These are phyloP conservation scores for Emiliania huxleyi DNA, from an alignment of 78 protist species.

Conservation along the genomic window DNA sequence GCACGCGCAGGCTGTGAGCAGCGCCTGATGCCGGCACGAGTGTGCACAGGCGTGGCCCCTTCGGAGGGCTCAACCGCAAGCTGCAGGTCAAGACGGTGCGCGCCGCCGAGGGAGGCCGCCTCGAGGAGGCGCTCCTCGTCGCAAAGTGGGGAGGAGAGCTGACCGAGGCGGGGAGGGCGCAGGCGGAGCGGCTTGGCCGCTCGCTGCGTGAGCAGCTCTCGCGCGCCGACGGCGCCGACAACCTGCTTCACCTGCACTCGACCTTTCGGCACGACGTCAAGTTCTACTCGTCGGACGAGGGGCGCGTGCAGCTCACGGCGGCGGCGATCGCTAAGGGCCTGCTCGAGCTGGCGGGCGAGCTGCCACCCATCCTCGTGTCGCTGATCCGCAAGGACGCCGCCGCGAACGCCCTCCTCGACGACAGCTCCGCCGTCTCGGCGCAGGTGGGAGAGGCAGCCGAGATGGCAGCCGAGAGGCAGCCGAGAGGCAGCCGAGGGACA, in stretches of 20 bases:
- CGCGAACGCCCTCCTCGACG: conserved; percentile 47
- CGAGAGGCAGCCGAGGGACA: no score
- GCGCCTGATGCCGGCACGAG: no score
- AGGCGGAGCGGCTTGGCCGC: conserved; percentile 8
- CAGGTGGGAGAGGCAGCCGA: no score
- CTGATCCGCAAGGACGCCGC: conserved; percentile 35
- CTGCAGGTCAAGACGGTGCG: no score
- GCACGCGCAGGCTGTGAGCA: no score
- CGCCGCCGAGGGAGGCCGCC: no score
- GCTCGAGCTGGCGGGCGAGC: conserved; percentile 58
- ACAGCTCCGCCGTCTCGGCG: conserved; percentile 4
- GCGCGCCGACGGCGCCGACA: neutral
- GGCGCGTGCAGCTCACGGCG: conserved; percentile 57
- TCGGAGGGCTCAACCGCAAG: no score
- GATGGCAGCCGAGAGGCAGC: no score
- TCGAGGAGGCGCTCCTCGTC: neutral
- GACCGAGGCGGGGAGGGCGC: conserved; percentile 50
- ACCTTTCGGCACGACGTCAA: conserved; percentile 69
- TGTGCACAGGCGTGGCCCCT: no score
- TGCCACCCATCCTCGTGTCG: neutral
- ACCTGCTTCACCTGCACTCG: conserved; percentile 53
- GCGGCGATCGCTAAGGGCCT: conserved; percentile 63
- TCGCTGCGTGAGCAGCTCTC: neutral
- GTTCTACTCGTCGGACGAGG: conserved; percentile 67
- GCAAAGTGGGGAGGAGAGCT: conserved; percentile 75